Base-by-base conservation (phyloP, 176 grass and related monocot genomes). In the Luzula sylvatica region DNA sequence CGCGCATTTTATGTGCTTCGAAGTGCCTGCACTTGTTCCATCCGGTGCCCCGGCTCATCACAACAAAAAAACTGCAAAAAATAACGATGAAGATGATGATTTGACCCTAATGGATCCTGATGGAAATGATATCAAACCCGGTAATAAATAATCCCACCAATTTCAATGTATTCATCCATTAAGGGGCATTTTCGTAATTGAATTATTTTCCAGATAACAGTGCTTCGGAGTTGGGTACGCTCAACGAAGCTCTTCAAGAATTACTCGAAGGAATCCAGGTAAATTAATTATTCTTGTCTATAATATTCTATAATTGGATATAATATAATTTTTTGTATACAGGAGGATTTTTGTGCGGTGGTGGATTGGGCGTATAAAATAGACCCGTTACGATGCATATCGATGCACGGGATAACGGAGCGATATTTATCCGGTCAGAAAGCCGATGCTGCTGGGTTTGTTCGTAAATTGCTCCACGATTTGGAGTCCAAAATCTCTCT, bases 1-100 rank as follows among this genome's bases (percentile, higher is more conserved):
- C 86, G 92, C 92, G 71, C 92, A 98, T 90, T 98, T 98, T 71
- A 98, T 90, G 92, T 98, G 92, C 65, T 98, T 98, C 60, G 92
- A 98, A 83, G 92, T 64, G 28, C 60, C 60, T 29, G 60, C 60
- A 1, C 60, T 64, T 30, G 60, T 64, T 49, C 60, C 60, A 11
- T 20, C 43, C 6, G 60, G 60, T 50, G 42, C 42, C 20, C 60
- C 60, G n/a, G 60, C 43, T 64, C 45, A 5, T 11, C 45, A 5
- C 6, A 49, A 64, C 21, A 64, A 64, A 24, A 64, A 64, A 50
- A 45, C 26, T 30, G 42, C 58, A 73, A 77, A 69, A 0, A 69
- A n/a, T 54, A 81, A 77, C 32, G 68, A 79, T 1, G 60, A 56
- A 5, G 81, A 82, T 42, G 92, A 96, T 58, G 92, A 90, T 53